phyloP scores from a whole-genome alignment of 1,284 basidiomycete species.

The Tilletiaria anomala region DNA sequence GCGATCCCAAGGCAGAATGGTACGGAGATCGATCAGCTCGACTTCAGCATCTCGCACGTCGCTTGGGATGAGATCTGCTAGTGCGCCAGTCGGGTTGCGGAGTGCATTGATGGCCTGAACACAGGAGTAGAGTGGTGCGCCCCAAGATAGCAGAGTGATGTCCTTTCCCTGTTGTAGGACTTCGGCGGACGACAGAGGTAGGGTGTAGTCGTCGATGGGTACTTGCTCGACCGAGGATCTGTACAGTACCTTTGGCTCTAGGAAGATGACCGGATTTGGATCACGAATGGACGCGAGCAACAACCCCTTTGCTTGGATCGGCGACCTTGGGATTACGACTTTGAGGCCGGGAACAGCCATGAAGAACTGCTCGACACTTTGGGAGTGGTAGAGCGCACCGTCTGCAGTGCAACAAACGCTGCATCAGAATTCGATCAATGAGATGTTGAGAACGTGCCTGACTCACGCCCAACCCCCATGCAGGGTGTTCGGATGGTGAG shows the following conservation, averaged over 20 bases:
- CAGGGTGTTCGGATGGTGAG: slow-evolving; percentile 61
- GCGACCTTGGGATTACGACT: slow-evolving; percentile 81
- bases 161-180: slow-evolving; percentile 59
- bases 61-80: slow-evolving; percentile 57
- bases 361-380: slow-evolving; percentile 37
- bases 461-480: slow-evolving; percentile 16
- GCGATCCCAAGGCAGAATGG: slow-evolving; percentile 77
- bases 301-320: slow-evolving; percentile 84
- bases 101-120: slow-evolving; percentile 62
- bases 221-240: slow-evolving; percentile 80
- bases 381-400: slow-evolving; percentile 76
- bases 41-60: slow-evolving; percentile 58
- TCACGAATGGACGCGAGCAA: slow-evolving; percentile 71
- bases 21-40: slow-evolving; percentile 78
- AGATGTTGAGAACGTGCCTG: not conserved
- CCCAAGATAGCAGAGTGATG: slow-evolving; percentile 76
- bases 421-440: slow-evolving; percentile 53
- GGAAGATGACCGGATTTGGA: slow-evolving; percentile 81
- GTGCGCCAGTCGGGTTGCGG: slow-evolving; percentile 50
- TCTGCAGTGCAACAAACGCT: slow-evolving; percentile 57
- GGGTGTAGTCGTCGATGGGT: slow-evolving; percentile 66
- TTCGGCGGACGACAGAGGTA: slow-evolving; percentile 68
- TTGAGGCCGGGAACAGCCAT: slow-evolving; percentile 68
- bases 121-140: slow-evolving; percentile 79
- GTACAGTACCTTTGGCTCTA: slow-evolving; percentile 85